Evolutionary conservation across 257 asterid genomes (phyloP), one percentile per base, ranked within the genome.

Genomic region (Phtheirospermum japonicum): DNA sequence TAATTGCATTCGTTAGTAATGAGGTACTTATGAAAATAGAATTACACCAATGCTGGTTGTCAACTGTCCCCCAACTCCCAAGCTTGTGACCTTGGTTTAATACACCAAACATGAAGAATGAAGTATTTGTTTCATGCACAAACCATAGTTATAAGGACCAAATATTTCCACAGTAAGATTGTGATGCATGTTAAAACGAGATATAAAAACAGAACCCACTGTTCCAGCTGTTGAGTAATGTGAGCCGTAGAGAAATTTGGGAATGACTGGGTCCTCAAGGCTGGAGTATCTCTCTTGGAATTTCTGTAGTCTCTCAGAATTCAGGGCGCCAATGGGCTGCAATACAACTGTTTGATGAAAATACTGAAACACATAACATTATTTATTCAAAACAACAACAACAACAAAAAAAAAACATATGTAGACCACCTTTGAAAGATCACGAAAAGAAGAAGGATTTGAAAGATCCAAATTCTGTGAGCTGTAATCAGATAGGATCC

Each of bases 201-300:
- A 10, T 68, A 28, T 42, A 67, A 60, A 2, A 23, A 40, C 72
- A 71, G 65, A 71, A 75, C 89, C 60, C 84, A 92, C 99, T 60
- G 90, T 83, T 85, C 97, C 99, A 69, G 99, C 97, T 75, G 95
- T 92, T 74, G 99, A 92, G 68, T 92, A 92, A 80, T 92, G 99
- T 63, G 99, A 92, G 63, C 99, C 99, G 71, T 89, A 92, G 79
- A 86, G 99, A 69, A 92, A 92, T 76, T 89, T 89, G 55, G 99
- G 99, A 71, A 92, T 92, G 78, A 85, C 78, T 49, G 97, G 97
- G 76, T 92, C 99, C 48, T 92, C 91, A 67, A 92, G 83, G 75
- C 94, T 89, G 64, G 96, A 80, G 79, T 92, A 92, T 79, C 99
- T 86, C 77, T 92, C 99, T 77, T 81, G 96, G 79, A 86, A 89